These are phyloP conservation scores for Sporobolomyces roseus DNA, from an alignment of 768 basidiomycete species.

Conservation along the genomic window DNA sequence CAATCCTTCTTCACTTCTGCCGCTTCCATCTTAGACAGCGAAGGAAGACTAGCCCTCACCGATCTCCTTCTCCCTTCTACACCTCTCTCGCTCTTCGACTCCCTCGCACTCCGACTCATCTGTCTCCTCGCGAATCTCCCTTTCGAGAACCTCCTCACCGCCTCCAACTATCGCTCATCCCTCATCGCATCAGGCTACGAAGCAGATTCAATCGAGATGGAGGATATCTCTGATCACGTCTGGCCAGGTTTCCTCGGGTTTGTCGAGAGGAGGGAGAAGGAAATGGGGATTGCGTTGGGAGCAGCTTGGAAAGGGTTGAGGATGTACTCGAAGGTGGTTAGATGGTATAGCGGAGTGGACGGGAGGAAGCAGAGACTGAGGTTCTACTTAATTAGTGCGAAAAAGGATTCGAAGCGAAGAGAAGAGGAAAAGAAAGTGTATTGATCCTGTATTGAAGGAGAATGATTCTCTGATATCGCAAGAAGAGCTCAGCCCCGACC, in stretches of 20 bases:
- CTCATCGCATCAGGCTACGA: constrained; percentile 3
- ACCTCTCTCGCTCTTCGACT: neutral
- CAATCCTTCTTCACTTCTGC: constrained; percentile 2
- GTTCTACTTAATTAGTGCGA: constrained; percentile 21
- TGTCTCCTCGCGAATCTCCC: constrained; percentile 20
- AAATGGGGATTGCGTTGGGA: constrained; percentile 1
- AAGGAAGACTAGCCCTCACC: constrained; percentile 13
- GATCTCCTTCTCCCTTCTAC: constrained; percentile 21
- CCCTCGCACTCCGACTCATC: constrained; percentile 18
- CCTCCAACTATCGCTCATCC: neutral
- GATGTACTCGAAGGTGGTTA: constrained; percentile 24
- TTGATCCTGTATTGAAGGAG: too few relatives aligned
- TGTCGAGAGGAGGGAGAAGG: neutral
- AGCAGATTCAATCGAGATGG: constrained; percentile 7
- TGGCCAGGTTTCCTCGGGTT: constrained; percentile 27
- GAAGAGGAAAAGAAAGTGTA: too few relatives aligned
- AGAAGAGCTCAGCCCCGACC: too few relatives aligned
- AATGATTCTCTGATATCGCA: too few relatives aligned
- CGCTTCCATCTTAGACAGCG: neutral
- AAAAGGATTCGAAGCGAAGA: neutral
- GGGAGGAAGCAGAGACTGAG: constrained; percentile 5
- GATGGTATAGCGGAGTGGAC: constrained; percentile 18
- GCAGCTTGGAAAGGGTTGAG: constrained; percentile 3
- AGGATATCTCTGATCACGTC: constrained; percentile 6
- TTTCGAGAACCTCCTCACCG: constrained; percentile 12